Conservation (phyloP, 2,329 filamentous ascomycete genomes). For the Ophiocordyceps sinensis region DNA sequence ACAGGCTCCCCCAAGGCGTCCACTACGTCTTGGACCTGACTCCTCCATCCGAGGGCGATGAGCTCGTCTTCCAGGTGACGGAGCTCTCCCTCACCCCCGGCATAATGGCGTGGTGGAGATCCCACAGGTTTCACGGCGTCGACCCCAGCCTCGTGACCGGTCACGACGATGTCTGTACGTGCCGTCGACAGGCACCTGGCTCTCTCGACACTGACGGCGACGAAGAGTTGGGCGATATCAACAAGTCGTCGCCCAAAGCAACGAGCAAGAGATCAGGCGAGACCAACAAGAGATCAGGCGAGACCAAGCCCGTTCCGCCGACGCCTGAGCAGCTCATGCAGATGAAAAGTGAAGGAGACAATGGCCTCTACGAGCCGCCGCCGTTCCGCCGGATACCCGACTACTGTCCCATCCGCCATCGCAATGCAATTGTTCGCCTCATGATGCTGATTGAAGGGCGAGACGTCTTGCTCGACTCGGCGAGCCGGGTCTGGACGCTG, state of each 20-base stretch:
- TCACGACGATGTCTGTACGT: slow-evolving; percentile 26
- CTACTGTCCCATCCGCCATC: slow-evolving; percentile 51
- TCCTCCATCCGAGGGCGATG: slow-evolving; percentile 45
- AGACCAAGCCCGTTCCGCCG: slow-evolving; percentile 1
- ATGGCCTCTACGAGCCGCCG: slow-evolving; percentile 10
- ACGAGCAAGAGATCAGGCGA: not conserved
- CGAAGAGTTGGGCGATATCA: not conserved
- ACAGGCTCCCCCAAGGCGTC: slow-evolving; percentile 26
- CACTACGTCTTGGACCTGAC: slow-evolving; percentile 50
- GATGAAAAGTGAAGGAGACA: slow-evolving; percentile 8
- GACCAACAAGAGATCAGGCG: no score
- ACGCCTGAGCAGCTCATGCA: slow-evolving; percentile 4
- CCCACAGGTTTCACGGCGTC: slow-evolving; percentile 17
- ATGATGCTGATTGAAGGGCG: slow-evolving; percentile 42
- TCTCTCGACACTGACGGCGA: not conserved
- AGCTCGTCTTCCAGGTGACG: slow-evolving; percentile 42
- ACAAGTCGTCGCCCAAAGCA: not conserved
- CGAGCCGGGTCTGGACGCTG: slow-evolving; percentile 52
- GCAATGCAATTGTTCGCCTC: slow-evolving; percentile 47
- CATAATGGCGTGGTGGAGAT: slow-evolving; percentile 39
- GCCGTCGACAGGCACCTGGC: slow-evolving; percentile 7
- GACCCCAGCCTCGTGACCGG: slow-evolving; percentile 18
- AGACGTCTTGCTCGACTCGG: slow-evolving; percentile 44
- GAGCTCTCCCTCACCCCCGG: slow-evolving; percentile 42
- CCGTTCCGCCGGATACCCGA: slow-evolving; percentile 29